Conservation (phyloP, 345 rosid genomes). For the Linum lewisii region DNA sequence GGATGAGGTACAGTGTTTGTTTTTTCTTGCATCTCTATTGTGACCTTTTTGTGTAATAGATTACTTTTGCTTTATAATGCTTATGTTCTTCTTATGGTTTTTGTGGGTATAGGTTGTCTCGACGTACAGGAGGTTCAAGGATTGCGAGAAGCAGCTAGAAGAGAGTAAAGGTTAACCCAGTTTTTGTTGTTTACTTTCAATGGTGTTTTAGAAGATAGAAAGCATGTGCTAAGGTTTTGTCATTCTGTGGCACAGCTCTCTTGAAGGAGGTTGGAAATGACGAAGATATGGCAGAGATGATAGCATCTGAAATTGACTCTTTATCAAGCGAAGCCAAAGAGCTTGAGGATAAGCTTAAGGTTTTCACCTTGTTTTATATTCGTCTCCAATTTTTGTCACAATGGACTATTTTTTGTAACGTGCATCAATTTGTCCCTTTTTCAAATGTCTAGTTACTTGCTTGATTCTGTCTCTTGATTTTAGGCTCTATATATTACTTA, state of each 20-base stretch:
- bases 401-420: not conserved
- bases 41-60: no score
- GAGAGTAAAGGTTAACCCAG: constrained; percentile 55
- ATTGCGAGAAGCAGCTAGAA: constrained; percentile 72
- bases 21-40: not conserved
- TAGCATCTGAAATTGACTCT: constrained; percentile 62
- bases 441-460: no score
- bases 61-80: not conserved
- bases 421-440: no score
- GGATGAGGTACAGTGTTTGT: constrained; percentile 48
- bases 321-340: constrained; percentile 48
- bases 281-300: constrained; percentile 95
- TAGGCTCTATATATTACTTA: no score
- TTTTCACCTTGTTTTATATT: constrained; percentile 13
- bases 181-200: not conserved
- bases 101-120: constrained; percentile 55
- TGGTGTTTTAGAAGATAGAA: not conserved
- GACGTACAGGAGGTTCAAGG: constrained; percentile 57
- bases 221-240: constrained; percentile 1
- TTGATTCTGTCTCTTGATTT: no score
- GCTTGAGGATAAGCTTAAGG: constrained; percentile 88
- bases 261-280: constrained; percentile 65
- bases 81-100: constrained; percentile 3
- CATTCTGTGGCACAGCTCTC: constrained; percentile 40
- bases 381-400: not conserved